These are phyloP conservation scores for Phialophora verrucosa DNA, from an alignment of 2,329 filamentous ascomycete species.

Conservation along the genomic window DNA sequence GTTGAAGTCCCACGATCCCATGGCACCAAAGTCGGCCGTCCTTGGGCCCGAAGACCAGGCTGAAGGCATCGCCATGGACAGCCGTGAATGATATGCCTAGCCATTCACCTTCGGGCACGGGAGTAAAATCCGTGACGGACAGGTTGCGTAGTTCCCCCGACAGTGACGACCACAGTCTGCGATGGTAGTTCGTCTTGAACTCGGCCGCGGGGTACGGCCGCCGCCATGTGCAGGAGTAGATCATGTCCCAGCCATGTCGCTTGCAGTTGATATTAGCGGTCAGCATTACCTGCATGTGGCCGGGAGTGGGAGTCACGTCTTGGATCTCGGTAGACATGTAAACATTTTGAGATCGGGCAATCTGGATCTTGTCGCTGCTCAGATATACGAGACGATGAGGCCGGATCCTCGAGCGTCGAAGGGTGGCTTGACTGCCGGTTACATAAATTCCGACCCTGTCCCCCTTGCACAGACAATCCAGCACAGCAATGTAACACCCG, in stretches of 20 bases:
- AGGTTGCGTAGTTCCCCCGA: neutral
- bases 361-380: neutral
- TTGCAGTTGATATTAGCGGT: neutral
- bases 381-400: neutral
- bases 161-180: neutral
- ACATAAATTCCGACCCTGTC: neutral
- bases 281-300: neutral
- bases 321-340: constrained; percentile 1
- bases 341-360: neutral
- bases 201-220: neutral
- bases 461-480: neutral
- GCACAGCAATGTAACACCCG: neutral
- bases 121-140: neutral
- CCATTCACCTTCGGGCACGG: constrained; percentile 1
- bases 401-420: neutral
- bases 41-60: constrained; percentile 2
- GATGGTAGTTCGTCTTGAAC: neutral
- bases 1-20: constrained; percentile 1
- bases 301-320: neutral
- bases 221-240: constrained; percentile 1
- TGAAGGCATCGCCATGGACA: neutral
- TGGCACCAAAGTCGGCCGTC: constrained; percentile 5
- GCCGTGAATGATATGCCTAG: neutral
- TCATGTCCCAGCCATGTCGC: neutral
- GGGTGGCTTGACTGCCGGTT: neutral